These are phyloP conservation scores for Fusarium penzigii DNA, from an alignment of 2,329 filamentous ascomycete species.

Conservation along the genomic window DNA sequence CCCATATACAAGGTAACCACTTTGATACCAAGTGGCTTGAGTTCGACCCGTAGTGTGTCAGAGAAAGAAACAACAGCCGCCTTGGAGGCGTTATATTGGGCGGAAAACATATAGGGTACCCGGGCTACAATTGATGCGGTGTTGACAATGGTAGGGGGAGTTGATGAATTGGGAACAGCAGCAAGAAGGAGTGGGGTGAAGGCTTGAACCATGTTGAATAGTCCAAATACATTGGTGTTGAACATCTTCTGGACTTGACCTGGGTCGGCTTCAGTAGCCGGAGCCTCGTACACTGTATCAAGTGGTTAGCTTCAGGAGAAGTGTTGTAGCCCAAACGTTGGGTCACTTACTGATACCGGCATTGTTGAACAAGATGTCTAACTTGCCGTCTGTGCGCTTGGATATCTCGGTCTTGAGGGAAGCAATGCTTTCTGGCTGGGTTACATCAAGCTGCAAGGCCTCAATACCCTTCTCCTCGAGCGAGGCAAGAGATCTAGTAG, in stretches of 20 bases:
- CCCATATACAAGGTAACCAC: constrained; percentile 14
- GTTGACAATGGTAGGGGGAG: constrained; percentile 7
- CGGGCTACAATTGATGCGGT: constrained; percentile 9
- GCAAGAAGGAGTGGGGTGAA: constrained; percentile 14
- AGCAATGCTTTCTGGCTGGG: constrained; percentile 11
- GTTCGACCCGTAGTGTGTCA: constrained; percentile 10
- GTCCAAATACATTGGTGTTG: constrained; percentile 14
- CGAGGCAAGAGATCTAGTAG: constrained; percentile 1
- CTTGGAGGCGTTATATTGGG: constrained; percentile 10
- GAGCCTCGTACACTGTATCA: constrained; percentile 9
- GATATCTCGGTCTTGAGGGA: constrained; percentile 6
- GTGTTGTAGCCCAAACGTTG: not conserved
- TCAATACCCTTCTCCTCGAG: constrained; percentile 14
- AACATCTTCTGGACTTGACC: constrained; percentile 9
- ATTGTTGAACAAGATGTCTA: constrained; percentile 17
- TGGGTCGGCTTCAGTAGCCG: constrained; percentile 10
- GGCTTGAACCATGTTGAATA: constrained; percentile 10
- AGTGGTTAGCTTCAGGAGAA: not conserved
- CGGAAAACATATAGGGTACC: constrained; percentile 1
- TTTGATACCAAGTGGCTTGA: constrained; percentile 7
- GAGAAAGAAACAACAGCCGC: constrained; percentile 9
- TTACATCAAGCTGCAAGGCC: constrained; percentile 10
- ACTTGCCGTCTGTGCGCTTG: constrained; percentile 4
- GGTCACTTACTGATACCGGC: constrained; percentile 8
- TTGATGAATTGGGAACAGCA: not conserved